These are phyloP conservation scores for Colletotrichum godetiae DNA, from an alignment of 2,329 filamentous ascomycete species.

Conservation along the genomic window DNA sequence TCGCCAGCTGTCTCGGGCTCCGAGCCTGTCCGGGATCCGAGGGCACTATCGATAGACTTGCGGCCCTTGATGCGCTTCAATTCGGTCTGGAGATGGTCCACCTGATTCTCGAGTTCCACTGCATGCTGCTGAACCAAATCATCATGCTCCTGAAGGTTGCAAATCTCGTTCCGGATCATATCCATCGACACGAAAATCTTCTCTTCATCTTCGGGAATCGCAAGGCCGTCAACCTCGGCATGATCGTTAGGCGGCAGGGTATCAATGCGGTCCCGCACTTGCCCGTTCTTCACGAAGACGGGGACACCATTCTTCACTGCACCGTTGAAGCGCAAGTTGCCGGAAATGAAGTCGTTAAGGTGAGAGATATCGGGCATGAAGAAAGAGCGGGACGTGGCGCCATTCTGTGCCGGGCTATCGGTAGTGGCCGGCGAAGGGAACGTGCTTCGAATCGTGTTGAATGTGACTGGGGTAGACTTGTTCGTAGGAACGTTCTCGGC, in stretches of 20 bases:
- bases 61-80: slow-evolving; percentile 55
- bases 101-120: slow-evolving; percentile 62
- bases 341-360: slow-evolving; percentile 68
- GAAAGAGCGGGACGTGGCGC: slow-evolving; percentile 62
- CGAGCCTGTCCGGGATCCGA: slow-evolving; percentile 47
- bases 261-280: slow-evolving; percentile 56
- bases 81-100: slow-evolving; percentile 61
- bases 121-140: slow-evolving; percentile 67
- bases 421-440: slow-evolving; percentile 48
- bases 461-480: slow-evolving; percentile 33
- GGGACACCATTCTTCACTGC: slow-evolving; percentile 64
- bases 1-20: slow-evolving; percentile 56
- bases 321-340: slow-evolving; percentile 62
- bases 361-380: slow-evolving; percentile 65
- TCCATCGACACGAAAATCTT: slow-evolving; percentile 71
- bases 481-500: slow-evolving; percentile 1
- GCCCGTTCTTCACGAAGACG: slow-evolving; percentile 66
- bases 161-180: slow-evolving; percentile 70
- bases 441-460: slow-evolving; percentile 34
- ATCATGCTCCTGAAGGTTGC: slow-evolving; percentile 66
- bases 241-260: slow-evolving; percentile 52
- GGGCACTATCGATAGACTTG: slow-evolving; percentile 54
- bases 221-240: slow-evolving; percentile 61
- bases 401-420: slow-evolving; percentile 47
- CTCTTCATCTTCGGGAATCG: slow-evolving; percentile 65